phyloP scores from a whole-genome alignment of 495 filamentous ascomycete species.

The Hyphodiscus hymeniophilus region DNA sequence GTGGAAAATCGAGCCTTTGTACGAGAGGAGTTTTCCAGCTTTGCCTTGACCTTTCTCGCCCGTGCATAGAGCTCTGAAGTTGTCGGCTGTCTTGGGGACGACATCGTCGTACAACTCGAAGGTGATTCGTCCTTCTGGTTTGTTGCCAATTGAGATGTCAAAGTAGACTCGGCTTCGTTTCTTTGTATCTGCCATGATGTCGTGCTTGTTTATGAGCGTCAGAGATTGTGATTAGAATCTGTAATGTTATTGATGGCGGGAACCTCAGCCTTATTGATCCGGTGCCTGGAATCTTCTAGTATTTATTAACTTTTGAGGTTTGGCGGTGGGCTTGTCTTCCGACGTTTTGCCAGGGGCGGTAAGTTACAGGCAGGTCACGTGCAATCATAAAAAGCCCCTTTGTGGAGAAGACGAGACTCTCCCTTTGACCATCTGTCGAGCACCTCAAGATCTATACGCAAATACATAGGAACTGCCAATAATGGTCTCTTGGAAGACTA shows the following conservation, averaged over 20 bases:
- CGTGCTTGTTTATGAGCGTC: slow-evolving; percentile 2
- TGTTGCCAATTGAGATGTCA: slow-evolving; percentile 72
- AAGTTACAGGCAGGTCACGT: background rate
- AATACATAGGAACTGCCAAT: too few species aligned
- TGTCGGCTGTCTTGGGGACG: slow-evolving; percentile 89
- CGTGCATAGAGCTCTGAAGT: slow-evolving; percentile 97
- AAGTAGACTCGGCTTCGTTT: slow-evolving; percentile 73
- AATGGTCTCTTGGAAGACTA: too few species aligned
- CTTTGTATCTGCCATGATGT: slow-evolving; percentile 20
- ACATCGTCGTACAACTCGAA: slow-evolving; percentile 88
- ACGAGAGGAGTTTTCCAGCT: slow-evolving; percentile 78
- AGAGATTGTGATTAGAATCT: background rate
- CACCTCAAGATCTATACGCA: too few species aligned
- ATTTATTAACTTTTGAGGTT: background rate
- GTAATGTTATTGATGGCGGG: background rate
- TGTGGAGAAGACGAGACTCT: too few species aligned
- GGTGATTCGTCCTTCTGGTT: slow-evolving; percentile 61
- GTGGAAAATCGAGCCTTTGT: slow-evolving; percentile 89
- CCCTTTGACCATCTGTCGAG: too few species aligned
- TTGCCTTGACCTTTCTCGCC: slow-evolving; percentile 78
- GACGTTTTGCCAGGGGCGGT: too few species aligned
- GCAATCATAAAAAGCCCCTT: too few species aligned
- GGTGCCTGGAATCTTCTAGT: background rate
- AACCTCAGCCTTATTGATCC: background rate
- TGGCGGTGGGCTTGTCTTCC: too few species aligned